Evolutionary conservation across 1,284 basidiomycete genomes (phyloP), one percentile per base, ranked within the genome.

Genomic region (Megacollybia platyphylla): DNA sequence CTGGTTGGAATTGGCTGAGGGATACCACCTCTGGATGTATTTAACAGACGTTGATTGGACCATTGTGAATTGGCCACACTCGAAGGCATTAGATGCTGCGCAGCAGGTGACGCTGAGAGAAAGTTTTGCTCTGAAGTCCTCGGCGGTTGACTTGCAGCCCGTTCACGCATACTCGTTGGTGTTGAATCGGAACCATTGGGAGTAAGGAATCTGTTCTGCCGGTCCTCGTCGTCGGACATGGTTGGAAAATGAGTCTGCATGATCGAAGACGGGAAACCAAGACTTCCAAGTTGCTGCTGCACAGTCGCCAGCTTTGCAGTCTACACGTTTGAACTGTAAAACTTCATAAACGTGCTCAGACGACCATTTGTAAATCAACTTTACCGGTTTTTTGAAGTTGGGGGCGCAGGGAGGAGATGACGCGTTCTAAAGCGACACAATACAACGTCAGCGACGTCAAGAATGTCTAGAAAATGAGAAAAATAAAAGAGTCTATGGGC

Each of bases 81-180:
- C 44, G 70, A 66, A 32, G 71, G 70, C 46, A 70, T 59, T 52
- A 69, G 62, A 45, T 63, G 54, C 43, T 68, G 71, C n/a, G 66
- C 54, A 5, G 67, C 60, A 1, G 71, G 75, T n/a, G 74, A 73
- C 5, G 20, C 20, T 10, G 66, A 60, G 26, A 73, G 54, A 49
- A 70, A 73, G 45, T 53, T 57, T 48, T 70, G 65, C 31, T 64
- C 65, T 39, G 68, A 65, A 3, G 66, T 60, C 46, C 69, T 69
- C 3, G 79, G 79, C 11, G 80, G 80, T 52, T 83, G 79, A 55
- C 75, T 78, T 1, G 79, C 71, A 31, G 79, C 79, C 46, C 80
- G 65, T 56, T 79, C 74, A 43, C 71, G 64, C 44, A 66, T 62
- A 43, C 64, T 61, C 46, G 54, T 59, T 17, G 60, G 48, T 38